These are phyloP conservation scores for Nicotiana sylvestris DNA, from an alignment of 257 asterid species.

Conservation along the genomic window DNA sequence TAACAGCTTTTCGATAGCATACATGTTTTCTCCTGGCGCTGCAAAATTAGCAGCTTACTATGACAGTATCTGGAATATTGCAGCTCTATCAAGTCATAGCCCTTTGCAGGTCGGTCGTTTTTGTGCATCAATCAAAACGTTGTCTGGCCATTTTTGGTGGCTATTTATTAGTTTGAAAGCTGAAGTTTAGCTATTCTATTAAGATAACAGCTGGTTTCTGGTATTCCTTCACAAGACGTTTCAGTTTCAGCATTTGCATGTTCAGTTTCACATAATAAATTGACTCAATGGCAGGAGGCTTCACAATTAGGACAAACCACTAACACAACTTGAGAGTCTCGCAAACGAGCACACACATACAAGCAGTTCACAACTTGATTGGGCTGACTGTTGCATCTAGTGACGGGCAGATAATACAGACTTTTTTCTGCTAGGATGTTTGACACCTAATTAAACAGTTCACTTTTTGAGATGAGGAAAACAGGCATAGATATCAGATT, in stretches of 20 bases:
- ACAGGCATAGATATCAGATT: constrained; percentile 50
- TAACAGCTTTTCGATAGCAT: neutral
- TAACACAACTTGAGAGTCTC: constrained; percentile 8
- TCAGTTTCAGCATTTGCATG: neutral
- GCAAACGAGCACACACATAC: neutral
- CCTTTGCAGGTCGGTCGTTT: neutral
- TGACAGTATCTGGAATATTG: neutral
- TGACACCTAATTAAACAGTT: neutral
- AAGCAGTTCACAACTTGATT: neutral
- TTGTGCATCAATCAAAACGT: neutral
- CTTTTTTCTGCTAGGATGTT: neutral
- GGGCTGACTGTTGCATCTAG: neutral
- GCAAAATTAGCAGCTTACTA: neutral
- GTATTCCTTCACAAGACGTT: neutral
- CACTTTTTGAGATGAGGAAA: constrained; percentile 76
- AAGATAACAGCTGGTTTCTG: neutral
- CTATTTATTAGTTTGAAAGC: neutral
- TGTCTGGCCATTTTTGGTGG: neutral
- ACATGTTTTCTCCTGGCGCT: neutral
- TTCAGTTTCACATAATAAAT: neutral
- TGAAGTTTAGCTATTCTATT: neutral
- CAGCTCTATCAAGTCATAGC: neutral
- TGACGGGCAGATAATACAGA: neutral
- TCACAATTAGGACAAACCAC: neutral
- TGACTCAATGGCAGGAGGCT: neutral